phyloP scores from a whole-genome alignment of 164 flowering plant species.

The Akebia trifoliata region DNA sequence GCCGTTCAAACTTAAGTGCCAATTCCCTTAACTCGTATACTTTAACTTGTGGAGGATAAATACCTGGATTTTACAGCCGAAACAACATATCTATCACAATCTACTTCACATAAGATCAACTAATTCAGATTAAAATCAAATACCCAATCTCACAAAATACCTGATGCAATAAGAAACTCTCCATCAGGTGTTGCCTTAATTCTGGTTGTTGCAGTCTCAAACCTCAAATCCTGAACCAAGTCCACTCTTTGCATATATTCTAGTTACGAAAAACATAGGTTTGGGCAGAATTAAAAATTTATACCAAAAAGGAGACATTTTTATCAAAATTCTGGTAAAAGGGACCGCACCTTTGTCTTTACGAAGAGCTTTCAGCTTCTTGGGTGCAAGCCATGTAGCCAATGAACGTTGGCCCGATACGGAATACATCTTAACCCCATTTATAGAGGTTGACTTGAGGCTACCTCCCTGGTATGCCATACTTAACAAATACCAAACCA shows the following conservation, averaged over 20 bases:
- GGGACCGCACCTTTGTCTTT: conserved; percentile 44
- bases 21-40: conserved; percentile 77
- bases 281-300: no score
- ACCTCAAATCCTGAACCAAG: conserved; percentile 81
- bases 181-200: conserved; percentile 86
- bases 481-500: conserved; percentile 4
- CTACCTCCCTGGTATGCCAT: conserved; percentile 53
- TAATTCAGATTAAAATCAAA: neutral
- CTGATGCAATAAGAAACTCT: conserved; percentile 83
- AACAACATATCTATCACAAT: neutral
- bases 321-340: neutral
- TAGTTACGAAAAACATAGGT: conserved; percentile 14
- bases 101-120: neutral
- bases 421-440: conserved; percentile 74
- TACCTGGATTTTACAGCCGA: conserved; percentile 39
- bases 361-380: conserved; percentile 66
- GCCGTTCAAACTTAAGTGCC: conserved; percentile 85
- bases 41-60: conserved; percentile 92
- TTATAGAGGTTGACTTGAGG: conserved; percentile 67
- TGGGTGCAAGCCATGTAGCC: conserved; percentile 70
- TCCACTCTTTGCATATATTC: conserved; percentile 77
- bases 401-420: conserved; percentile 53
- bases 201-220: conserved; percentile 79
- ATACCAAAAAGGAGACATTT: neutral
- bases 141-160: conserved; percentile 19